A percentile compares a stretch with the other conserved stretches of the same genome.
Evolutionary conservation across 75 land plant species (phyloP).

Genomic region (Pinus albicaulis): DNA sequence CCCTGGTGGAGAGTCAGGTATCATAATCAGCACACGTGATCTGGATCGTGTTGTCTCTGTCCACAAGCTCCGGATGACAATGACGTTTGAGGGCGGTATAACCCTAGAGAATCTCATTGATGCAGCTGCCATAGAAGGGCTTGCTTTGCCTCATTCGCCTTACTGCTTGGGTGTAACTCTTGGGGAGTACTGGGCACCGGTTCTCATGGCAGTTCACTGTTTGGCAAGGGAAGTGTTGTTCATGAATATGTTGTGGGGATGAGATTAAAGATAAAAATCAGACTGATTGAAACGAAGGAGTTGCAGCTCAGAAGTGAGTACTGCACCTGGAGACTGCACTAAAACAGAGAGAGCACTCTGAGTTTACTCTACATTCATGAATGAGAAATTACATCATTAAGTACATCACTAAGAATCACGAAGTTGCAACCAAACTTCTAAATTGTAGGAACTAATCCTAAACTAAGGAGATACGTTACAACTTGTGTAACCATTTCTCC

Average conservation of each 20-base stretch:
- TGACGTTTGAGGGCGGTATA: conserved; percentile 29
- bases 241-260: conserved; percentile 43
- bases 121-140: conserved; percentile 22
- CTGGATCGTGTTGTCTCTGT: conserved; percentile 11
- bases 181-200: conserved; percentile 57
- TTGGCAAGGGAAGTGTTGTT: conserved; percentile 34
- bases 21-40: conserved; percentile 27
- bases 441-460: no score
- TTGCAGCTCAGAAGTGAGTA: no score
- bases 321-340: no score
- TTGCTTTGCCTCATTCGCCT: conserved; percentile 38
- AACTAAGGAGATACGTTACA: no score
- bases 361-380: no score
- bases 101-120: conserved; percentile 20
- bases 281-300: no score
- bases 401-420: no score
- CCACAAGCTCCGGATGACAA: background rate
- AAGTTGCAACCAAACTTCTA: no score
- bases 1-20: conserved; percentile 32
- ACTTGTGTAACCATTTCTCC: no score
- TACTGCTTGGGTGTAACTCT: conserved; percentile 44
- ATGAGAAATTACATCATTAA: no score
- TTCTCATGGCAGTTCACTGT: conserved; percentile 46
- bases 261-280: no score
- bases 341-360: no score